phyloP scores from a whole-genome alignment of 164 flowering plant species.

The Hamamelis virginiana region DNA sequence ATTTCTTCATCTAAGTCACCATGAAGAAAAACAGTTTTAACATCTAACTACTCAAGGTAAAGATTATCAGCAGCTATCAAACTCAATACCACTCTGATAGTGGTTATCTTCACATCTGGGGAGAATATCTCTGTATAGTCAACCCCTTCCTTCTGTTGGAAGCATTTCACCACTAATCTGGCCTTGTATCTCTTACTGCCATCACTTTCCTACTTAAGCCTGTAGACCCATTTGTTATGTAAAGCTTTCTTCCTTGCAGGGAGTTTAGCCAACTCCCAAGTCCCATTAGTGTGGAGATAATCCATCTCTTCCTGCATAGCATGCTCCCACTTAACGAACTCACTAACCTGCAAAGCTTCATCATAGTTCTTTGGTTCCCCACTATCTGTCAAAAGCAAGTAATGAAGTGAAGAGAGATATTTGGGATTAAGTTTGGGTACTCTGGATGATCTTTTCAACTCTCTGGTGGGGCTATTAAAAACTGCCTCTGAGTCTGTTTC shows the following conservation, averaged over 20 bases:
- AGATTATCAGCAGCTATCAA: neutral
- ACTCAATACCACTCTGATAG: neutral
- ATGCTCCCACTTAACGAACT: no score
- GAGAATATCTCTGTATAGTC: slow-evolving; percentile 1
- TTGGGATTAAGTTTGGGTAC: neutral
- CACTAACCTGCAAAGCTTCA: neutral
- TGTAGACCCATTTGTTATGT: neutral
- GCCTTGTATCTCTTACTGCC: neutral
- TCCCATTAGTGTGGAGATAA: neutral
- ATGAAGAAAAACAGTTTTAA: neutral
- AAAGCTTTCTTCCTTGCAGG: neutral
- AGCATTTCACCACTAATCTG: neutral
- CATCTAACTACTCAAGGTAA: neutral
- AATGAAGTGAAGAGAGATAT: neutral
- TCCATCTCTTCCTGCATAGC: no score
- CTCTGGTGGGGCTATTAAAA: no score
- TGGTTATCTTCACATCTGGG: neutral
- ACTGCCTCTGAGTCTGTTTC: no score
- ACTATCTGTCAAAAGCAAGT: neutral
- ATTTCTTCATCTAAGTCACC: neutral
- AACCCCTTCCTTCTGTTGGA: neutral
- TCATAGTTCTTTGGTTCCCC: neutral
- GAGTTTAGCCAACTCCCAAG: neutral
- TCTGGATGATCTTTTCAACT: neutral
- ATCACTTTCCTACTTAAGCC: neutral